Conservation (phyloP, 1,139 yeast species). For the Saccharomyces pastorianus region DNA sequence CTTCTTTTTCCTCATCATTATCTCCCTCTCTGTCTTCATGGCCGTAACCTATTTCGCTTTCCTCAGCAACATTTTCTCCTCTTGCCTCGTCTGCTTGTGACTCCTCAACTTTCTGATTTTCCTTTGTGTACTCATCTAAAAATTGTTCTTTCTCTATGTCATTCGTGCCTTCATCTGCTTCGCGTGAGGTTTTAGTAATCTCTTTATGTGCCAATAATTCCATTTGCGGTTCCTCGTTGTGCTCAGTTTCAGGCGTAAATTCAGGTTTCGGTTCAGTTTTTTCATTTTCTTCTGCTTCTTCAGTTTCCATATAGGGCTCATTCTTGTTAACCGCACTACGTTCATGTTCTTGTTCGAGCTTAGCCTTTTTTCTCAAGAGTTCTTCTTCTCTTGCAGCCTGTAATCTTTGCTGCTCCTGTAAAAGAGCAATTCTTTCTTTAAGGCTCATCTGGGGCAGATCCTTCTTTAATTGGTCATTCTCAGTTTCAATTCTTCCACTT, state of each 20-base stretch:
- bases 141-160: background rate
- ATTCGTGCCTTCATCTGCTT: background rate
- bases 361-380: constrained; percentile 48
- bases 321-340: constrained; percentile 11
- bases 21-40: constrained; percentile 11
- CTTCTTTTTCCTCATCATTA: constrained; percentile 38
- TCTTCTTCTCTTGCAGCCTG: constrained; percentile 72
- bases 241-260: background rate
- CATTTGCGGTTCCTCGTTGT: background rate
- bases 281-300: constrained; percentile 2
- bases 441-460: constrained; percentile 70
- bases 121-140: constrained; percentile 2
- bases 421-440: constrained; percentile 75
- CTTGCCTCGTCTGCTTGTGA: background rate
- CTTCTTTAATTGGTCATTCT: constrained; percentile 29
- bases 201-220: background rate
- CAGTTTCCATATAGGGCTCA: constrained; percentile 25
- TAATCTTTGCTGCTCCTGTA: constrained; percentile 75
- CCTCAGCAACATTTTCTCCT: constrained; percentile 15
- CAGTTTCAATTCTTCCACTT: constrained; percentile 13
- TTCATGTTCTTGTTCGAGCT: constrained; percentile 43
- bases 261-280: background rate
- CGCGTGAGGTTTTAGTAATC: background rate
- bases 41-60: constrained; percentile 8
- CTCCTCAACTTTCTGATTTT: constrained; percentile 11